Evolutionary conservation across 176 grass and related monocot genomes (phyloP).

Genomic region (Cenchrus fungigraminus): DNA sequence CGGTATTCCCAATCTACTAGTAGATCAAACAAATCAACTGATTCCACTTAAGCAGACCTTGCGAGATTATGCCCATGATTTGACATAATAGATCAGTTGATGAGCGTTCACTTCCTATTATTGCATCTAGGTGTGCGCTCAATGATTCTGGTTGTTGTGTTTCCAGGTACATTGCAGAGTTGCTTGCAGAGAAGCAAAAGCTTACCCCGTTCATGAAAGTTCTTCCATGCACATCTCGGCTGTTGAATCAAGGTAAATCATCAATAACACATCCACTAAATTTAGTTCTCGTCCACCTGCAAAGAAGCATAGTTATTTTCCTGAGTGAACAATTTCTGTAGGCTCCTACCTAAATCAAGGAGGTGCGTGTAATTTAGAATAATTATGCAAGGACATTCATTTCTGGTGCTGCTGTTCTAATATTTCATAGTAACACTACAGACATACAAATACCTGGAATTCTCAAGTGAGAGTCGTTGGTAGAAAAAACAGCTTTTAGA

Average conservation of each 20-base stretch:
- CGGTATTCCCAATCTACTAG: background rate
- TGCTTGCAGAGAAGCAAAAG: constrained; percentile 49
- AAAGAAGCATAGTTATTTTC: background rate
- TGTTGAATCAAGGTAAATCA: constrained; percentile 49
- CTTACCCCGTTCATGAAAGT: constrained; percentile 41
- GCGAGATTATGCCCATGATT: background rate
- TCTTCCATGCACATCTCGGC: constrained; percentile 37
- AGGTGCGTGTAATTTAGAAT: background rate
- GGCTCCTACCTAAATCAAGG: too few species aligned
- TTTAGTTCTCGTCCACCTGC: background rate
- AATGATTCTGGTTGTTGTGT: constrained; percentile 1
- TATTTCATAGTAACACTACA: background rate
- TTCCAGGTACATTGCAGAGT: constrained; percentile 43
- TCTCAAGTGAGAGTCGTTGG: background rate
- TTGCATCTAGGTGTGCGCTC: background rate
- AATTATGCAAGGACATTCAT: background rate
- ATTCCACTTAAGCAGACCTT: background rate
- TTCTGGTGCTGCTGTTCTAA: background rate
- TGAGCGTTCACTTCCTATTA: too few species aligned
- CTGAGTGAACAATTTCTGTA: background rate
- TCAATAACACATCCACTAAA: background rate
- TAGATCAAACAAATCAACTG: background rate
- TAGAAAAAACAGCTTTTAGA: too few species aligned
- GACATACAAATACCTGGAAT: background rate
- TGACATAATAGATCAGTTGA: background rate